Percentiles rank a stretch among this genome's conserved stretches.
Conservation (phyloP, 2,329 filamentous ascomycete genomes). For the Fusarium nodosum region DNA sequence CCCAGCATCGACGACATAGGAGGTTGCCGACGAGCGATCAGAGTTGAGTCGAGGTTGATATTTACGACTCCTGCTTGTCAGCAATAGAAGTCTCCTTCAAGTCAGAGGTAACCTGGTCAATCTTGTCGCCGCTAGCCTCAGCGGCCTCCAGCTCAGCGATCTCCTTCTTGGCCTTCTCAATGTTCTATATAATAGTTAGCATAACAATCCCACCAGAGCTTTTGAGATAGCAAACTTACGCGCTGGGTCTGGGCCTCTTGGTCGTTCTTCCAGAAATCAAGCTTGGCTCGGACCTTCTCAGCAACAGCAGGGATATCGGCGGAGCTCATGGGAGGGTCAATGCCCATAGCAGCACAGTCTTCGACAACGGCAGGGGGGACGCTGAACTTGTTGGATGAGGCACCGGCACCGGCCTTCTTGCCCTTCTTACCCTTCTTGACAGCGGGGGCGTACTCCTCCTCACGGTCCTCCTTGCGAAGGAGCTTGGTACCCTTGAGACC, state of each 20-base stretch:
- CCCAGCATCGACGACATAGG: constrained; percentile 32
- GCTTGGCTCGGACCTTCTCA: constrained; percentile 93
- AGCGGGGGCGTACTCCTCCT: constrained; percentile 86
- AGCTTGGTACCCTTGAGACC: constrained; percentile 87
- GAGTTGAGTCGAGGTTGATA: neutral
- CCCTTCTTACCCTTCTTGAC: constrained; percentile 90
- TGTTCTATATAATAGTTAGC: constrained; percentile 75
- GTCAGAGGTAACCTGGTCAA: constrained; percentile 66
- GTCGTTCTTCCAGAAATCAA: constrained; percentile 90
- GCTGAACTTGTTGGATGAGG: constrained; percentile 76
- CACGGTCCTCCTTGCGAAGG: constrained; percentile 86
- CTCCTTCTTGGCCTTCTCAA: constrained; percentile 95
- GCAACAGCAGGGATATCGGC: constrained; percentile 82
- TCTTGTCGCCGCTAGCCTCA: constrained; percentile 65
- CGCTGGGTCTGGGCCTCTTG: constrained; percentile 91
- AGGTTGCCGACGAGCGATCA: constrained; percentile 28
- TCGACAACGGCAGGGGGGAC: constrained; percentile 93
- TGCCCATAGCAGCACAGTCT: constrained; percentile 84
- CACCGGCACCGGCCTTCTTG: constrained; percentile 71
- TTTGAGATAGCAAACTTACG: constrained; percentile 68
- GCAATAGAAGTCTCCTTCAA: constrained; percentile 67
- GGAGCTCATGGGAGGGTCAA: constrained; percentile 89
- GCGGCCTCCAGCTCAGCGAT: constrained; percentile 85
- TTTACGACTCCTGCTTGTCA: constrained; percentile 65
- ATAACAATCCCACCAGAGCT: constrained; percentile 7